Conservation (phyloP, 2,329 filamentous ascomycete species). For the Xylariaceae sp. region DNA sequence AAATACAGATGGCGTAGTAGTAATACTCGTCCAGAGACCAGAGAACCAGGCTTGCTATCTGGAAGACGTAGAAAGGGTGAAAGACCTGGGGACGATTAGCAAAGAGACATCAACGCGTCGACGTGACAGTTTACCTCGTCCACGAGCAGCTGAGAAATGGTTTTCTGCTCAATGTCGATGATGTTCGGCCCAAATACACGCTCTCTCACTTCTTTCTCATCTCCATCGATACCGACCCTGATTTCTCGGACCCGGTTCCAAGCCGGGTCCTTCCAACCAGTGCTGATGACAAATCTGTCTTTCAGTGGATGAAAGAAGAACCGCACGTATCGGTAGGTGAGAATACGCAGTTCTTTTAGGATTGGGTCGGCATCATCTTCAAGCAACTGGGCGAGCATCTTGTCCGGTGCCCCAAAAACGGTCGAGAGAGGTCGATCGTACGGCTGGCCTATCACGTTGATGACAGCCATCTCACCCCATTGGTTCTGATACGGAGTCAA, state of each 20-base stretch:
- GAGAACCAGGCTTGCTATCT: conserved; percentile 84
- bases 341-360: conserved; percentile 62
- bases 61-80: conserved; percentile 97
- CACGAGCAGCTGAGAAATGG: conserved; percentile 70
- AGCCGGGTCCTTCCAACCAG: conserved; percentile 86
- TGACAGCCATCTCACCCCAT: conserved; percentile 86
- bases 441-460: conserved; percentile 50
- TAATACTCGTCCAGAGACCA: conserved; percentile 98
- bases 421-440: conserved; percentile 52
- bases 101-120: background rate
- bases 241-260: conserved; percentile 76
- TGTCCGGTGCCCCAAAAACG: conserved; percentile 61
- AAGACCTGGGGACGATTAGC: conserved; percentile 54
- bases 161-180: conserved; percentile 91
- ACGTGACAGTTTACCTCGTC: conserved; percentile 60
- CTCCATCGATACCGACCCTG: conserved; percentile 73
- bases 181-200: conserved; percentile 83
- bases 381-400: conserved; percentile 44
- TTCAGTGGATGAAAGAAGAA: conserved; percentile 85
- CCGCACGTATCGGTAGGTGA: conserved; percentile 91
- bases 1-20: conserved; percentile 94
- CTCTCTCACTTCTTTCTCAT: conserved; percentile 77
- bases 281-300: conserved; percentile 81
- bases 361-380: conserved; percentile 72
- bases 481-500: conserved; percentile 57